A percentile compares a stretch with the other conserved stretches of the same genome.
These are phyloP conservation scores for Gillenia trifoliata DNA, from an alignment of 306 rosid species.

Conservation along the genomic window DNA sequence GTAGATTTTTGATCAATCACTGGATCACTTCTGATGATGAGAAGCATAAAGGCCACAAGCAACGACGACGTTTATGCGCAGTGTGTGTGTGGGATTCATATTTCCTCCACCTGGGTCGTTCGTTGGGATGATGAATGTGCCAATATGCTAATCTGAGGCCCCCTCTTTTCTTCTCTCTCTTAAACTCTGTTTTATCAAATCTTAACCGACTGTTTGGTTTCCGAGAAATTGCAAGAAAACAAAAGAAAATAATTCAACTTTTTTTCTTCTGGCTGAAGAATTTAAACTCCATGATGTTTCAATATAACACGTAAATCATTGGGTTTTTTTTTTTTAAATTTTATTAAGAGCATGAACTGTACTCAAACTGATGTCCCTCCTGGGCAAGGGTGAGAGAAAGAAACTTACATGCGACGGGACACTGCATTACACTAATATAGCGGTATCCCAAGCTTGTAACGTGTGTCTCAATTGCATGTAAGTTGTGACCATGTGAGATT, in stretches of 20 bases:
- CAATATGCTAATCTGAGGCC: conserved; percentile 83
- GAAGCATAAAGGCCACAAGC: conserved; percentile 28
- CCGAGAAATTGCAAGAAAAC: background rate
- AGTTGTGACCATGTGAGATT: too few relatives aligned
- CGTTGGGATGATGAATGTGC: conserved; percentile 63
- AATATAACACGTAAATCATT: too few relatives aligned
- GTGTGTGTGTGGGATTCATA: conserved; percentile 14
- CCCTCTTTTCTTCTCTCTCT: background rate
- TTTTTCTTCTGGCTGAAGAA: background rate
- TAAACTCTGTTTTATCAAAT: background rate
- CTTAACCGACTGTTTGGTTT: background rate
- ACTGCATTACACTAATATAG: too few relatives aligned
- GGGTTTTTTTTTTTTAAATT: too few relatives aligned
- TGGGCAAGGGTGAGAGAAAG: too few relatives aligned
- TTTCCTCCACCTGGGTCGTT: conserved; percentile 43
- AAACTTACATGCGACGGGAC: too few relatives aligned
- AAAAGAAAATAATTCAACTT: background rate
- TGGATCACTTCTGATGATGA: background rate
- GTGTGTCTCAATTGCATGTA: too few relatives aligned
- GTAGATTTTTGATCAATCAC: background rate
- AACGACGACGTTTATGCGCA: conserved; percentile 49
- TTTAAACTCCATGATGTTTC: background rate
- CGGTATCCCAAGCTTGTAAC: too few relatives aligned
- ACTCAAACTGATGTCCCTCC: too few relatives aligned
- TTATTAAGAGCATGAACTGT: too few relatives aligned